Conservation (phyloP, 2,329 filamentous ascomycete species). For the Lojkania enalia region DNA sequence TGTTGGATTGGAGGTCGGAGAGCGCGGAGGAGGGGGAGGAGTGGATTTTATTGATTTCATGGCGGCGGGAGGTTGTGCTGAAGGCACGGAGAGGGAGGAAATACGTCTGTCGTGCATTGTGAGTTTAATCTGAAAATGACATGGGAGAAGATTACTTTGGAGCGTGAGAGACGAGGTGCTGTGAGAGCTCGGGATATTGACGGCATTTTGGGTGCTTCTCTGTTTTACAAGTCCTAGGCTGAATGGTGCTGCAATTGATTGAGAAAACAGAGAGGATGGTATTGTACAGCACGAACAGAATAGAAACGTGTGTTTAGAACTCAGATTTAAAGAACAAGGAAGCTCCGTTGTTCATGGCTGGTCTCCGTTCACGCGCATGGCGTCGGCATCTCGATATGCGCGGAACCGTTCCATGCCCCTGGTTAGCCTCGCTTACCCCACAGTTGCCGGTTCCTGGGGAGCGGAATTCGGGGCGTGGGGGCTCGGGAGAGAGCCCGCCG, state of each 20-base stretch:
- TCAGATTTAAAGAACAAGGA: not conserved
- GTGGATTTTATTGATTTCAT: constrained; percentile 48
- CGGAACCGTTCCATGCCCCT: not conserved
- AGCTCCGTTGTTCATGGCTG: not conserved
- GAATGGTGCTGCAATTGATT: not conserved
- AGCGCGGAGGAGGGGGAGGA: constrained; percentile 68
- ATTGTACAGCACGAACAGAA: not conserved
- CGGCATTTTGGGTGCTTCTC: constrained; percentile 28
- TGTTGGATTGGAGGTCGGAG: constrained; percentile 69
- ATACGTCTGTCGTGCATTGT: constrained; percentile 31
- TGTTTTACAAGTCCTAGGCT: not conserved
- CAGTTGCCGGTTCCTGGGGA: constrained; percentile 2
- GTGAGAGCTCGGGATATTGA: constrained; percentile 40
- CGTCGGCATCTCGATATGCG: not conserved
- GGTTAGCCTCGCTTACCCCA: not conserved
- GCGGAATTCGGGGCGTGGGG: no score
- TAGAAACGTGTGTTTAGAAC: not conserved
- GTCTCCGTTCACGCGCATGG: not conserved
- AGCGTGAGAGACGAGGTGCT: constrained; percentile 39
- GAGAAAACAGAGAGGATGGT: not conserved
- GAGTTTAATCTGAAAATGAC: not conserved
- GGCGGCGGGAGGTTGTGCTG: constrained; percentile 41
- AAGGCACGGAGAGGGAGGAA: constrained; percentile 41
- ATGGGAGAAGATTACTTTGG: constrained; percentile 28
- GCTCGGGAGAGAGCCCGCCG: no score